Base-by-base conservation (phyloP, 2,329 filamentous ascomycete species). In the Fusarium pseudoanthophilum region DNA sequence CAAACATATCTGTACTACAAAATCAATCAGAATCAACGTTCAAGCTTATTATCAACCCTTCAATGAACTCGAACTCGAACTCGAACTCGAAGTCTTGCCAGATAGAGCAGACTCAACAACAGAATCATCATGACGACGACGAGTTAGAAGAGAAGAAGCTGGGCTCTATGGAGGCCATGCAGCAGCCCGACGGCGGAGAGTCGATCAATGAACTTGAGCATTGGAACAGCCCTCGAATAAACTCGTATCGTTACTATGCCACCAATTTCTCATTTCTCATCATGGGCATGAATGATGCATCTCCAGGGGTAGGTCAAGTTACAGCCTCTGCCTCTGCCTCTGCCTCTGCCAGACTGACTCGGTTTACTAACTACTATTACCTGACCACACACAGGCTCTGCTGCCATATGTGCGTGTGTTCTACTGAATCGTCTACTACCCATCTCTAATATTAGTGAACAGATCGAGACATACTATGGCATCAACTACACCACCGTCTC, bases 261-360 rank as follows among this genome's bases (percentile, higher is more conserved):
- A 87, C 89, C 7, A 89, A 91, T 75, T 89, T 88, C 80, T 86
- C 87, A 10, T 90, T 93, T 72, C 82, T 91, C 26, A 84, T 92
- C 37, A 88, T 92, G 84, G 92, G 92, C 11, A 87, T 91, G 82
- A 92, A 92, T 75, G 92, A 94, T 81, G 91, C 88, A 15, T 88
- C 88, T 30, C 86, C 90, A 49, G 91, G 91, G 46, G 89, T 90
- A 83, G 79, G 86, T 84, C 6, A 24, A 79, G 86, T 84, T 24
- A 34, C n/a, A 7, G 28, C 28, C 28, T 28, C 7, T 51, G 28
- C 21, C 46, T 32, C 30, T 18, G 21, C 28, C 28, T 28, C 7
- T 51, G 28, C 21, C 46, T 32, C 30, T 18, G 21, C 32, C 28
- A 39, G 37, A 39, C 37, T 39, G 37, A 21, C 37, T 39, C 24